Evolutionary conservation across 2,329 filamentous ascomycete genomes (phyloP), one percentile per base, ranked within the genome.

Genomic region (Trichoderma simmonsii): DNA sequence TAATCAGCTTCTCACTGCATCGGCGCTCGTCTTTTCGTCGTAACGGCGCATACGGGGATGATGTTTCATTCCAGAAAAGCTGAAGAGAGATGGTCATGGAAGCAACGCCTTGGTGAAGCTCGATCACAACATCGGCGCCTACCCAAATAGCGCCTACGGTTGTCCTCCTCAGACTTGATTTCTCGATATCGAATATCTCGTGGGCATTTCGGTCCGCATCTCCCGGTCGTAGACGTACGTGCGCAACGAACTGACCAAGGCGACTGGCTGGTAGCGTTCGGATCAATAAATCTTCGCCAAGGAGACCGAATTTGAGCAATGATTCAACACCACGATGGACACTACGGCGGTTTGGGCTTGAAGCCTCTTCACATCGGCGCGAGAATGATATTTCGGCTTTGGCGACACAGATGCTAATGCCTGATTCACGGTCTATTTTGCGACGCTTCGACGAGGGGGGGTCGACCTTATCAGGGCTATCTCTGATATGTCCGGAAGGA

Each of bases 41-140:
- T n/a, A 83, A 73, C 1, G 73, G 60, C n/a, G 74, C 71, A 59
- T 78, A 77, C 3, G 80, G 78, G 6, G 80, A 79, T 3, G 75
- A 75, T 0, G 83, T 82, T 32, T 81, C 77, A 72, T 85, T 85
- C 84, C 85, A 87, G 36, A 82, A 80, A 18, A 86, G 75, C 26
- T 79, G 74, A 32, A 84, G 76, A 3, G 73, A 74, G 43, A 86
- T 74, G 14, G 74, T 75, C 28, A 85, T 36, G 4, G 73, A 74
- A 3, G 81, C 76, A 61, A 73, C 72, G 2, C 73, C 75, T 7
- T 75, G 75, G 6, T 73, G 74, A 65, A 76, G 76, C 9, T 81
- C 74, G 15, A 85, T 70, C 5, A 70, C 68, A 24, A 84, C 69
- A 36, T 80, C 75, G 5, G 81, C 75, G 6, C 73, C 74, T 9